Evolutionary conservation across 345 rosid genomes (phyloP).

Genomic region (Gossypium mustelinum): DNA sequence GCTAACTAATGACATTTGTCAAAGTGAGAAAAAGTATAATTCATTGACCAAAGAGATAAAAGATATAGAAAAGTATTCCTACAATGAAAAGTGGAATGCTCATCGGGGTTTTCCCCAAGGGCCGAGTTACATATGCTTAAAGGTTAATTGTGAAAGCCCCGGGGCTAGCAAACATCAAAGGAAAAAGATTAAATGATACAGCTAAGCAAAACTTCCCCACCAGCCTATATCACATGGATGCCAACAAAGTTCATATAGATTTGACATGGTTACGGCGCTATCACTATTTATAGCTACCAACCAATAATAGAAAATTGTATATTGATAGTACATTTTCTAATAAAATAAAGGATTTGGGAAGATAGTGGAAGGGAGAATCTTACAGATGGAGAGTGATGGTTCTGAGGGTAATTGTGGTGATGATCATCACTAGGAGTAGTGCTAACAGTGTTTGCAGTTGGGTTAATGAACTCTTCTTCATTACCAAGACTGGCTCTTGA

Average conservation of each 20-base stretch:
- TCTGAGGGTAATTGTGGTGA: constrained; percentile 32
- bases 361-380: constrained; percentile 26
- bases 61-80: neutral
- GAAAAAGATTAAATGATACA: neutral
- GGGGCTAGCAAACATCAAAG: neutral
- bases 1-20: neutral
- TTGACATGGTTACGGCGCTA: neutral
- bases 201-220: constrained; percentile 4
- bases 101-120: neutral
- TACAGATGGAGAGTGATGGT: constrained; percentile 64
- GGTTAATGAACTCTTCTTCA: constrained; percentile 77
- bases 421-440: constrained; percentile 30
- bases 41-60: neutral
- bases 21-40: neutral
- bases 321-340: neutral
- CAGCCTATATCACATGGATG: constrained; percentile 12
- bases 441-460: constrained; percentile 40
- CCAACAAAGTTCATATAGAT: neutral
- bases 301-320: neutral
- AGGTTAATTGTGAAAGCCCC: too few species aligned
- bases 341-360: neutral
- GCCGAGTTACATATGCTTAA: neutral
- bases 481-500: constrained; percentile 95
- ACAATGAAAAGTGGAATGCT: neutral
- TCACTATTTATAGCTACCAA: neutral